These are phyloP conservation scores for Alternaria infectoria DNA, from an alignment of 2,329 filamentous ascomycete species.

Conservation along the genomic window DNA sequence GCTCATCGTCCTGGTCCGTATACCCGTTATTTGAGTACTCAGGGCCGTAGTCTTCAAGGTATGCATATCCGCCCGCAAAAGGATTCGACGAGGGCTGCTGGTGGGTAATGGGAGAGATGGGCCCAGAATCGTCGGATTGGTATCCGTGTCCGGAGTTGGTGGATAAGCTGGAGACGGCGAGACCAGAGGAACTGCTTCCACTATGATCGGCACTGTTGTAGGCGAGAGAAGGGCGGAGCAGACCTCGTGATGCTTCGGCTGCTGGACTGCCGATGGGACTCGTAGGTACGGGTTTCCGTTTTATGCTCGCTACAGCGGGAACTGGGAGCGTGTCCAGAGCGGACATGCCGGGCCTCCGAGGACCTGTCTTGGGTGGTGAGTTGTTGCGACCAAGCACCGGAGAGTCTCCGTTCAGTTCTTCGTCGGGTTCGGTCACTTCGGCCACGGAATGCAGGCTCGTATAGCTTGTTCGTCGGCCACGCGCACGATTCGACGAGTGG, in stretches of 20 bases:
- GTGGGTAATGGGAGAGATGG: slow-evolving; percentile 21
- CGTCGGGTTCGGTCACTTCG: slow-evolving; percentile 41
- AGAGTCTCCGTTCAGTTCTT: slow-evolving; percentile 22
- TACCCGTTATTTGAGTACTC: slow-evolving; percentile 26
- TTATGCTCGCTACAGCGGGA: slow-evolving; percentile 26
- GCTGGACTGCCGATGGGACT: slow-evolving; percentile 25
- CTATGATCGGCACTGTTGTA: slow-evolving; percentile 22
- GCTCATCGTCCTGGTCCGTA: slow-evolving; percentile 31
- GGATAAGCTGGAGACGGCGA: slow-evolving; percentile 20
- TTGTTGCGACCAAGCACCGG: slow-evolving; percentile 24
- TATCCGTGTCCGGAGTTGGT: slow-evolving; percentile 9
- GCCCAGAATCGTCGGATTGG: slow-evolving; percentile 12
- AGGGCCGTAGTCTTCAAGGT: slow-evolving; percentile 43
- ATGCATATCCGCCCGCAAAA: slow-evolving; percentile 33
- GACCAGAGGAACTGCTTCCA: slow-evolving; percentile 32
- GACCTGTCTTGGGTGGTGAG: slow-evolving; percentile 5
- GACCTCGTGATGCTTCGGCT: slow-evolving; percentile 25
- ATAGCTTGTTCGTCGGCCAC: slow-evolving; percentile 42
- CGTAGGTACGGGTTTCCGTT: slow-evolving; percentile 32
- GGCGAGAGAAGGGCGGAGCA: slow-evolving; percentile 32
- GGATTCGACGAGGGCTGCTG: slow-evolving; percentile 25
- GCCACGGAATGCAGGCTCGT: slow-evolving; percentile 41
- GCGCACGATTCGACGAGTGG: slow-evolving; percentile 42
- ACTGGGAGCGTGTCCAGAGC: slow-evolving; percentile 21
- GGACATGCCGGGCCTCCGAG: slow-evolving; percentile 10